These are phyloP conservation scores for Cornus suecica DNA, from an alignment of 148 eudicot species.

Conservation along the genomic window DNA sequence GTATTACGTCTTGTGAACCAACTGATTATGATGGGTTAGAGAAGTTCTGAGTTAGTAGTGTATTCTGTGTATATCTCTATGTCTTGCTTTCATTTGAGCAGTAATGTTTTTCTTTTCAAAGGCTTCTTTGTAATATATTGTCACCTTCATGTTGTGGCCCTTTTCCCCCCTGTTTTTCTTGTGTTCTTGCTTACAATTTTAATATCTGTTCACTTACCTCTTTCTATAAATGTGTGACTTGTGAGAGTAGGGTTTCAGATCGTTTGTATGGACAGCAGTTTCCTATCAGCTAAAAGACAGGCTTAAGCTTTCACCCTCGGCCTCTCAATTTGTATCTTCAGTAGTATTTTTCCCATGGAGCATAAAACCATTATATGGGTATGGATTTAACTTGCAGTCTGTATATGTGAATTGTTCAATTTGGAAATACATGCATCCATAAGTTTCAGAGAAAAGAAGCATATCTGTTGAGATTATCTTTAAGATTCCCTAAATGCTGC, in stretches of 20 bases:
- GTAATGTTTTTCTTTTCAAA: neutral
- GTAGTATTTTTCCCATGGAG: slow-evolving; percentile 97
- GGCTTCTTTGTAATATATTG: neutral
- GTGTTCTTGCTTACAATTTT: neutral
- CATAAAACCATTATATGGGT: slow-evolving; percentile 96
- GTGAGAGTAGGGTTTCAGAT: slow-evolving; percentile 80
- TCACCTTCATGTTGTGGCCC: neutral
- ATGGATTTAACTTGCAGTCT: slow-evolving; percentile 24
- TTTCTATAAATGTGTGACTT: slow-evolving; percentile 16
- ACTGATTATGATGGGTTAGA: neutral
- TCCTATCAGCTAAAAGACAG: slow-evolving; percentile 87
- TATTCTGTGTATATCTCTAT: neutral
- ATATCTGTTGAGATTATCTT: neutral
- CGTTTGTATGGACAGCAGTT: slow-evolving; percentile 96
- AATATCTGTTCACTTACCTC: slow-evolving; percentile 13
- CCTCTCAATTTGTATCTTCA: slow-evolving; percentile 84
- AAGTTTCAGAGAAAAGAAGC: neutral
- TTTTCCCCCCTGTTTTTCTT: slow-evolving; percentile 1
- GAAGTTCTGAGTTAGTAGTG: neutral
- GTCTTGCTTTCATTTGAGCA: neutral
- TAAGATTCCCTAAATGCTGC: neutral
- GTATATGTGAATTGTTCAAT: slow-evolving; percentile 6
- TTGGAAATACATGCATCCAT: neutral
- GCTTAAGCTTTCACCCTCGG: slow-evolving; percentile 78
- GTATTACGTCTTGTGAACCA: neutral